These are phyloP conservation scores for Teratosphaeria zuluensis DNA, from an alignment of 2,329 filamentous ascomycete species.

Conservation along the genomic window DNA sequence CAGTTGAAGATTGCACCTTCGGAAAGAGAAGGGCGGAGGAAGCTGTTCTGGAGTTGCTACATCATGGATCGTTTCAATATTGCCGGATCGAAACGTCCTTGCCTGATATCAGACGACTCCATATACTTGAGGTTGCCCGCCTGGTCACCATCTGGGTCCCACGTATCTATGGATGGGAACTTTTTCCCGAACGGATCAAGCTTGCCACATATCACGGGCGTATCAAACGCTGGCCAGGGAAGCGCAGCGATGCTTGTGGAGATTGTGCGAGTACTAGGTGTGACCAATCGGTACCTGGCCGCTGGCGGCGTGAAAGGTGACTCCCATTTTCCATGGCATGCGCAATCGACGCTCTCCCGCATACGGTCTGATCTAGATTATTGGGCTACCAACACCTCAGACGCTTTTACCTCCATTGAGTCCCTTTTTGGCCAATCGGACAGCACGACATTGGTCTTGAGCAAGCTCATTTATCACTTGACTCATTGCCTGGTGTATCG, in stretches of 20 bases:
- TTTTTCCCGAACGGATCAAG: slow-evolving; percentile 75
- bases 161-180: slow-evolving; percentile 61
- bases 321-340: slow-evolving; percentile 85
- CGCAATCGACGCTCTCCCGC: slow-evolving; percentile 73
- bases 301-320: slow-evolving; percentile 81
- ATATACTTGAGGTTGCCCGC: slow-evolving; percentile 67
- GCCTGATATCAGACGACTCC: slow-evolving; percentile 67
- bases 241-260: slow-evolving; percentile 75
- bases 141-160: slow-evolving; percentile 55
- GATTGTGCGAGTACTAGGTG: slow-evolving; percentile 71
- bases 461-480: slow-evolving; percentile 79
- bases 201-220: slow-evolving; percentile 35
- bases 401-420: slow-evolving; percentile 67
- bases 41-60: slow-evolving; percentile 86
- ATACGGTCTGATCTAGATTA: slow-evolving; percentile 77
- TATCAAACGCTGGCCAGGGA: slow-evolving; percentile 59
- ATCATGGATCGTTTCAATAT: slow-evolving; percentile 75
- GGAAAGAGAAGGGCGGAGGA: slow-evolving; percentile 66
- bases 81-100: slow-evolving; percentile 71
- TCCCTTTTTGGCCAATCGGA: slow-evolving; percentile 68
- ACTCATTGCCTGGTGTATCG: slow-evolving; percentile 81
- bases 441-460: slow-evolving; percentile 67
- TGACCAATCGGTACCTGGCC: slow-evolving; percentile 74
- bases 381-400: slow-evolving; percentile 74
- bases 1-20: slow-evolving; percentile 52